These are phyloP conservation scores for Xylaria castorea DNA, from an alignment of 495 filamentous ascomycete species.

Conservation along the genomic window DNA sequence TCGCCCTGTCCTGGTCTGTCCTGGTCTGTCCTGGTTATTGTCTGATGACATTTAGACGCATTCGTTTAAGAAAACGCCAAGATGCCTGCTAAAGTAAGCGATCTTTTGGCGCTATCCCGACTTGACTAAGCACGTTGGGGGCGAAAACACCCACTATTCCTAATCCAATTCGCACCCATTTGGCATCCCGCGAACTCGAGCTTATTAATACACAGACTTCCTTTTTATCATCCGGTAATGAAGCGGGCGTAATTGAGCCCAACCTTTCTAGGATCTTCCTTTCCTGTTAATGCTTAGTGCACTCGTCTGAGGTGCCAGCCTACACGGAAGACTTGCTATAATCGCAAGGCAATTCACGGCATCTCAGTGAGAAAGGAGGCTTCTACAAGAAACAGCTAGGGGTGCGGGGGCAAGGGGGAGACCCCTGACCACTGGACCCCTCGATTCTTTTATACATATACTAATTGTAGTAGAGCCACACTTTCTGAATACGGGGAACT, in stretches of 20 bases:
- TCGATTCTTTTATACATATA: background rate
- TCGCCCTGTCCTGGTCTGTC: background rate
- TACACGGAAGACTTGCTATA: background rate
- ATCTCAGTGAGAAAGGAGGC: background rate
- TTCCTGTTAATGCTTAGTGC: background rate
- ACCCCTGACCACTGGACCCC: no score
- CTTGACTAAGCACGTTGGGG: background rate
- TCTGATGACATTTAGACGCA: background rate
- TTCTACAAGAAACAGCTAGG: background rate
- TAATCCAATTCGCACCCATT: background rate
- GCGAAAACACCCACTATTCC: background rate
- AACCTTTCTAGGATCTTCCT: background rate
- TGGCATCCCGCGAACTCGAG: background rate
- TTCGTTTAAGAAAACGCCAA: background rate
- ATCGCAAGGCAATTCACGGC: background rate
- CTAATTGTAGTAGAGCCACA: no score
- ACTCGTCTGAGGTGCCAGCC: background rate
- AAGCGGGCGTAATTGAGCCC: background rate
- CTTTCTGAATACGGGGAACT: background rate
- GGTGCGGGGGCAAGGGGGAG: background rate
- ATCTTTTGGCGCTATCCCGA: background rate
- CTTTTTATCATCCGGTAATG: background rate
- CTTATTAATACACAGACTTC: constrained; percentile 5
- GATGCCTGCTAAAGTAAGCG: background rate
- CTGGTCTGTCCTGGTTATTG: background rate